Evolutionary conservation across 805 yeast genomes (phyloP).

Genomic region (Candida easanensis): DNA sequence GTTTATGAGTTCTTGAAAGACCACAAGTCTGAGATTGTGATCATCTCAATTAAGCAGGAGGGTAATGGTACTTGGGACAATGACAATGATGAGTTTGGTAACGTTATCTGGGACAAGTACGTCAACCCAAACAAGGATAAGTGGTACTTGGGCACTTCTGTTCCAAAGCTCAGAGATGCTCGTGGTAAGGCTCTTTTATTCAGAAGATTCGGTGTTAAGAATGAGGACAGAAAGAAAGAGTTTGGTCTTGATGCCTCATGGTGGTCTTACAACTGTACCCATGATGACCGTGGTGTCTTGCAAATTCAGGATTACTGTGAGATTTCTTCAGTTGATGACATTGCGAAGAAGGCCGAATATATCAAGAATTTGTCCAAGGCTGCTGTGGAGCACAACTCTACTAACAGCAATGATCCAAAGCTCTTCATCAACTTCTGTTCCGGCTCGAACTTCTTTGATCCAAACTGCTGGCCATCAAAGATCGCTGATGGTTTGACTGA

Average conservation of each 20-base stretch:
- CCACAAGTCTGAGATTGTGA: constrained; percentile 57
- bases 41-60: constrained; percentile 72
- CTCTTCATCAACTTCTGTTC: constrained; percentile 71
- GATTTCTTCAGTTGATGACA: constrained; percentile 48
- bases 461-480: constrained; percentile 70
- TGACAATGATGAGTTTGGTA: constrained; percentile 60
- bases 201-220: constrained; percentile 65
- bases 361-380: constrained; percentile 53
- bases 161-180: constrained; percentile 59
- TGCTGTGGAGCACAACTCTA: constrained; percentile 48
- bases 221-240: constrained; percentile 38
- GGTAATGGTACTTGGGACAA: constrained; percentile 67
- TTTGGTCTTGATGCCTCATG: constrained; percentile 67
- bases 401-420: constrained; percentile 45
- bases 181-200: constrained; percentile 67
- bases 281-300: constrained; percentile 59
- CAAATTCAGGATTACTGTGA: constrained; percentile 78
- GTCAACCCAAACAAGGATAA: constrained; percentile 45
- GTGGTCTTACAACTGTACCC: constrained; percentile 65
- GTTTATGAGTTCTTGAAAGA: constrained; percentile 53
- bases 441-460: constrained; percentile 70
- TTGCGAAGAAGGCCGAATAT: constrained; percentile 53
- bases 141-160: constrained; percentile 56
- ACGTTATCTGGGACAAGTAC: constrained; percentile 56
- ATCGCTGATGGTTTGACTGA: constrained; percentile 51